phyloP scores from a whole-genome alignment of 108 stramenopile genomes.

The Cyclotella cryptica region DNA sequence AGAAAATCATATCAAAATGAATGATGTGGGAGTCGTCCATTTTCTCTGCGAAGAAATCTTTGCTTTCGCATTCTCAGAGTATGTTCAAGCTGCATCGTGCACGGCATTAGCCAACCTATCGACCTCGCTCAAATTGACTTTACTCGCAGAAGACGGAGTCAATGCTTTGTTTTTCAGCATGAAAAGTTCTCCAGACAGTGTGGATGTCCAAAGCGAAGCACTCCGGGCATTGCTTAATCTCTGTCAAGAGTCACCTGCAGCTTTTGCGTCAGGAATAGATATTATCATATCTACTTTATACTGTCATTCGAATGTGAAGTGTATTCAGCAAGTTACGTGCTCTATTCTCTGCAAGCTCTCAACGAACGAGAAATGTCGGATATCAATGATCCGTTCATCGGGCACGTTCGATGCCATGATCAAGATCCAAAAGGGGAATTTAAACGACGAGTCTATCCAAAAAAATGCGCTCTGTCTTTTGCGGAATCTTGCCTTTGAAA shows the following conservation, averaged over 20 bases:
- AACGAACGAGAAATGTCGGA: conserved; percentile 2
- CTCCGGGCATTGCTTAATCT: conserved; percentile 18
- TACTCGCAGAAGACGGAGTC: conserved; percentile 13
- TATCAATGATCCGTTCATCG: conserved; percentile 4
- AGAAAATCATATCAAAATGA: conserved; percentile 12
- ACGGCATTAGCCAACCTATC: conserved; percentile 33
- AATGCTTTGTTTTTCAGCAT: conserved; percentile 14
- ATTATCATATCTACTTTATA: conserved; percentile 9
- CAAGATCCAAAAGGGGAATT: conserved; percentile 15
- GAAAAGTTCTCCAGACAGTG: conserved; percentile 8
- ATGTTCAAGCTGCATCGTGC: conserved; percentile 8
- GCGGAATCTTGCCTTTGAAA: conserved; percentile 21
- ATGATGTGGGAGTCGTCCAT: conserved; percentile 15
- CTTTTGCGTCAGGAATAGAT: conserved; percentile 1
- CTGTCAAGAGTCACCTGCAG: conserved; percentile 4
- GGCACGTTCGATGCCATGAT: conserved; percentile 18
- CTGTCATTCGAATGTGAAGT: conserved; percentile 7
- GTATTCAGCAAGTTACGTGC: conserved; percentile 18
- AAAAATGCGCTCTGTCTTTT: neutral
- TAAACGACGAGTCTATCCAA: conserved; percentile 4
- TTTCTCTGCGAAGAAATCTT: conserved; percentile 13
- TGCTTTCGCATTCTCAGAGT: conserved; percentile 4
- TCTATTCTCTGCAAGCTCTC: conserved; percentile 26
- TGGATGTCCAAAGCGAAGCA: conserved; percentile 24
- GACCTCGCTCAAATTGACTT: conserved; percentile 9